Conservation (phyloP, 2,329 filamentous ascomycete genomes). For the Sarocladium strictum region DNA sequence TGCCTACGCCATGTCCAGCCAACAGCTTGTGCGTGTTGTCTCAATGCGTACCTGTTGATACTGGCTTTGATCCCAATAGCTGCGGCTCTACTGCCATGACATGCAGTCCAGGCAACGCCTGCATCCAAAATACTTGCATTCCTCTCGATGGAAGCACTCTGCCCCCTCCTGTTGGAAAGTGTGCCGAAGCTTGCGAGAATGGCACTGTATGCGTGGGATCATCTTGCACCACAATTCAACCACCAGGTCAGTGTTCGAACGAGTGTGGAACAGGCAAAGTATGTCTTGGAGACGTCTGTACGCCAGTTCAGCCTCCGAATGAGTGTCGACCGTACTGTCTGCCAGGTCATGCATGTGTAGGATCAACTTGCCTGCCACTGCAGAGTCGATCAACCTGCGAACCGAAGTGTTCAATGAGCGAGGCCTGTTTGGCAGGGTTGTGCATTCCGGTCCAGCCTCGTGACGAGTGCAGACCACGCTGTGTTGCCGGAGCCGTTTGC, state of each 20-base stretch:
- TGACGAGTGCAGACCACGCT: slow-evolving; percentile 5
- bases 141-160: slow-evolving; percentile 4
- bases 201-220: slow-evolving; percentile 3
- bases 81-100: background rate
- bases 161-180: background rate
- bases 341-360: slow-evolving; percentile 5
- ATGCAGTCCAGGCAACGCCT: background rate
- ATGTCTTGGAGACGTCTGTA: slow-evolving; percentile 1
- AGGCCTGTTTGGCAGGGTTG: background rate
- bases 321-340: slow-evolving; percentile 5
- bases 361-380: background rate
- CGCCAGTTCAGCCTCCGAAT: background rate
- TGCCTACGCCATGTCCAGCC: background rate
- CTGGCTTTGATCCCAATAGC: slow-evolving; percentile 1
- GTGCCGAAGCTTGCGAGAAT: background rate
- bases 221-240: background rate
- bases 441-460: slow-evolving; percentile 5
- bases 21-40: slow-evolving; percentile 2
- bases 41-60: slow-evolving; percentile 3
- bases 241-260: background rate
- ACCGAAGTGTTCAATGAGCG: background rate
- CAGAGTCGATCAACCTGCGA: background rate
- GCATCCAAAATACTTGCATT: background rate
- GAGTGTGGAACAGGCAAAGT: slow-evolving; percentile 6
- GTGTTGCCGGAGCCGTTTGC: background rate